These are phyloP conservation scores for Botrytis deweyae DNA, from an alignment of 2,329 filamentous ascomycete genomes.

Conservation along the genomic window DNA sequence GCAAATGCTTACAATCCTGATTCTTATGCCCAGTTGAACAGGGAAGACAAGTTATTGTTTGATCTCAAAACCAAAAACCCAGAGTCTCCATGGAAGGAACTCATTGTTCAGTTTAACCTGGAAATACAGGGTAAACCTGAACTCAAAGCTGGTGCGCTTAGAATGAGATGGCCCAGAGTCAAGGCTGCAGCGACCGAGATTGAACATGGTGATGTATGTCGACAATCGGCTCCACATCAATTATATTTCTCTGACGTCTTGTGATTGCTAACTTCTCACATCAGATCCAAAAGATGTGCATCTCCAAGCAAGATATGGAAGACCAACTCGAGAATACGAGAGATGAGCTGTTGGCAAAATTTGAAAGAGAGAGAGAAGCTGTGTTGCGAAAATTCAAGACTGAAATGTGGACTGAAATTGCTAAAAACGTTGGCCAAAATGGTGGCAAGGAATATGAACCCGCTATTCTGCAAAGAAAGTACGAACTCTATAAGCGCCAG, in stretches of 20 bases:
- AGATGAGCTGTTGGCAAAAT: neutral
- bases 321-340: neutral
- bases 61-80: neutral
- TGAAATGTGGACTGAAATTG: neutral
- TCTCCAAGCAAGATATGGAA: neutral
- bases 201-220: slow-evolving; percentile 1
- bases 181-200: neutral
- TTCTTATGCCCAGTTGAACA: neutral
- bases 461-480: neutral
- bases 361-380: neutral
- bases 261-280: neutral
- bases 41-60: neutral
- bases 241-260: too few relatives aligned
- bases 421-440: neutral
- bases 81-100: neutral
- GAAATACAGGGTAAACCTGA: neutral
- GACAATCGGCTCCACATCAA: rapidly evolving
- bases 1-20: neutral
- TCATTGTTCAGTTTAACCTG: neutral
- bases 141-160: neutral
- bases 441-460: slow-evolving; percentile 7
- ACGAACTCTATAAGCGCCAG: neutral
- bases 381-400: neutral
- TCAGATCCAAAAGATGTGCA: slow-evolving; percentile 10
- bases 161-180: slow-evolving; percentile 1